These are phyloP conservation scores for Ustilago tritici DNA, from an alignment of 1,284 basidiomycete genomes.

Conservation along the genomic window DNA sequence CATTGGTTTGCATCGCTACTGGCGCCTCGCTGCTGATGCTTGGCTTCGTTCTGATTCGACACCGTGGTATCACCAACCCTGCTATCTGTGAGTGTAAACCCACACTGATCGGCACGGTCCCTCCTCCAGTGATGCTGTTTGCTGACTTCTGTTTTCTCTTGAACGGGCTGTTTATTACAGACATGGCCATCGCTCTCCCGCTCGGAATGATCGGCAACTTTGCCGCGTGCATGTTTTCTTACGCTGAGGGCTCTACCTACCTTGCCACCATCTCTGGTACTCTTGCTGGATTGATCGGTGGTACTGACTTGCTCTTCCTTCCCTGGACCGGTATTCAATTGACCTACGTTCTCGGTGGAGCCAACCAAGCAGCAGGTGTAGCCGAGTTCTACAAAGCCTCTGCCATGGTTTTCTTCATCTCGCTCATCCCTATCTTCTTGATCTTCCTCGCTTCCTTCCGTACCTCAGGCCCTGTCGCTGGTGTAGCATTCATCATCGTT, in stretches of 20 bases:
- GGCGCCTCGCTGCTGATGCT: conserved; percentile 51
- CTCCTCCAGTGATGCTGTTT: background rate
- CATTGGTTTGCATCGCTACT: conserved; percentile 45
- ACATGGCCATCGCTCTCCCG: conserved; percentile 42
- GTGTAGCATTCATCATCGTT: conserved; percentile 40
- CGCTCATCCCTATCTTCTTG: conserved; percentile 57
- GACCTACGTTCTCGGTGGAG: conserved; percentile 40
- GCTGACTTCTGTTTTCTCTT: conserved; percentile 2
- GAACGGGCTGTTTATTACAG: background rate
- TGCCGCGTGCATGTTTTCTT: conserved; percentile 54
- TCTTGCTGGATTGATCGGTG: conserved; percentile 45
- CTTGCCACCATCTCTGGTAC: conserved; percentile 49
- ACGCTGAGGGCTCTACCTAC: conserved; percentile 53
- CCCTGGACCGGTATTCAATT: conserved; percentile 57
- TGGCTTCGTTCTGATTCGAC: conserved; percentile 29
- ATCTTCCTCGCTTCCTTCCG: conserved; percentile 49
- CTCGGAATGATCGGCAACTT: conserved; percentile 58
- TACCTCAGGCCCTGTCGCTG: conserved; percentile 34
- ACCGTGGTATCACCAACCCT: conserved; percentile 37
- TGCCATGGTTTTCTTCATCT: conserved; percentile 42
- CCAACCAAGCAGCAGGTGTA: conserved; percentile 19
- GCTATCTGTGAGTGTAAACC: conserved; percentile 27
- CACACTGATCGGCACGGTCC: background rate
- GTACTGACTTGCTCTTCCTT: conserved; percentile 47
- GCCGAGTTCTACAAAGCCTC: conserved; percentile 37